Evolutionary conservation across 208 protist genomes (phyloP), one percentile per base, ranked within the genome.

Genomic region (Leishmania tropica): DNA sequence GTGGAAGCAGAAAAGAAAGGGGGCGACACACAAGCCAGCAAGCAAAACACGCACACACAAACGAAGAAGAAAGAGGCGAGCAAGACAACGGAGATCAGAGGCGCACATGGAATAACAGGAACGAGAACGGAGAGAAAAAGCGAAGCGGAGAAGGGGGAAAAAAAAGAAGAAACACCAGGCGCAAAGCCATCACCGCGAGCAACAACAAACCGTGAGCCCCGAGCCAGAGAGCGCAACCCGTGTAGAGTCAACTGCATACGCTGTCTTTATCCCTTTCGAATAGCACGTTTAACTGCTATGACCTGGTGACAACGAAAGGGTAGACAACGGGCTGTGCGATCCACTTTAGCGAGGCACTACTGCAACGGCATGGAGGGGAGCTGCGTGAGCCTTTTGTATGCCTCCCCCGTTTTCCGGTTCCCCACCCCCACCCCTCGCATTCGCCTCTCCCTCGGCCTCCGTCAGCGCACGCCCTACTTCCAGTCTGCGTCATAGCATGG

Each of bases 401-500:
- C 28, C 31, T 45, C 35, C 73, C 42, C 11, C 42, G 1, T 76
- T 62, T 5, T 37, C 45, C 10, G 40, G 40, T 15, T 56, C 0
- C 8, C 19, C 13, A 11, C 8, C 19, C 13, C 42, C 42, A 45
- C 42, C 42, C 35, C 8, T 76, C 19, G 13, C 42, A 7, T 42
- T 56, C 24, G 5, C 7, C 51, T 76, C 35, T 76, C 19, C 35
- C 51, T 15, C 45, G 2, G 70, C 40, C n/a, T 54, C 24, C 11
- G n/a, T 74, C 28, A 54, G 11, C 70, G 17, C n/a, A 53, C 70
- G 35, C n/a, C 7, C 60, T 62, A 42, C 40, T 17, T 45, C 24
- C 48, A 85, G 54, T 85, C 77, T n/a, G 81, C 47, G 5, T 81
- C 70, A 73, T 75, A 62, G 15, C 45, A 54, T 13, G 28, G 24